phyloP scores from a whole-genome alignment of 441 rosid species.

The Gossypium aridum region DNA sequence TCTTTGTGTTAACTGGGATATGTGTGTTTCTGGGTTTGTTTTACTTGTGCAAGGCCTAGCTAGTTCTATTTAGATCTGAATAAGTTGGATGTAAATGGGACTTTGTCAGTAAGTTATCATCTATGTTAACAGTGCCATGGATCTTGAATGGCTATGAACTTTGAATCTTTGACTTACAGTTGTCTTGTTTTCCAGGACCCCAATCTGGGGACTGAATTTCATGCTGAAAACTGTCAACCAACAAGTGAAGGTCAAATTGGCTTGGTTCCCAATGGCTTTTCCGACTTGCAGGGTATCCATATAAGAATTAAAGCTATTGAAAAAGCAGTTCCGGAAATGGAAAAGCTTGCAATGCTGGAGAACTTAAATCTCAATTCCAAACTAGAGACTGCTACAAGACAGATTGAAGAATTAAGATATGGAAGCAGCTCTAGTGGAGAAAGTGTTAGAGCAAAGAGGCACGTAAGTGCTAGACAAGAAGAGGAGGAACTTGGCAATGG shows the following conservation, averaged over 20 bases:
- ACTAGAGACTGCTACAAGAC: conserved; percentile 45
- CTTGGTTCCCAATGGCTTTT: conserved; percentile 22
- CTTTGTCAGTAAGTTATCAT: neutral
- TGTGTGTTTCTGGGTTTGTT: neutral
- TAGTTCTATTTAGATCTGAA: conserved; percentile 6
- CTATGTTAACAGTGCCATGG: neutral
- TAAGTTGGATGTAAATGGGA: neutral
- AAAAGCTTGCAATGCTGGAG: conserved; percentile 45
- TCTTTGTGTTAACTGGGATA: neutral
- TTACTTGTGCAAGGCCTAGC: neutral
- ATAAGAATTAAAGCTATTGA: conserved; percentile 60
- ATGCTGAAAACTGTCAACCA: conserved; percentile 27
- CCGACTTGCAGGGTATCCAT: conserved; percentile 48
- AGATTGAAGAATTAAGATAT: conserved; percentile 46
- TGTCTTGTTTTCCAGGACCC: conserved; percentile 36
- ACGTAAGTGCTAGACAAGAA: conserved; percentile 21
- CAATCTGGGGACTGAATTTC: conserved; percentile 12
- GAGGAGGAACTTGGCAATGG: conserved; percentile 11
- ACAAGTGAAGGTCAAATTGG: conserved; percentile 23
- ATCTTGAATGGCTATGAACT: neutral
- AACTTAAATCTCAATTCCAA: conserved; percentile 36
- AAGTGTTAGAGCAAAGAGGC: conserved; percentile 25
- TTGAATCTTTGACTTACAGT: conserved; percentile 3
- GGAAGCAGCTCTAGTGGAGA: conserved; percentile 25
- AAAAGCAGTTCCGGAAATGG: conserved; percentile 50